These are phyloP conservation scores for Dactylonectria estremocensis DNA, from an alignment of 2,329 filamentous ascomycete genomes.

Conservation along the genomic window DNA sequence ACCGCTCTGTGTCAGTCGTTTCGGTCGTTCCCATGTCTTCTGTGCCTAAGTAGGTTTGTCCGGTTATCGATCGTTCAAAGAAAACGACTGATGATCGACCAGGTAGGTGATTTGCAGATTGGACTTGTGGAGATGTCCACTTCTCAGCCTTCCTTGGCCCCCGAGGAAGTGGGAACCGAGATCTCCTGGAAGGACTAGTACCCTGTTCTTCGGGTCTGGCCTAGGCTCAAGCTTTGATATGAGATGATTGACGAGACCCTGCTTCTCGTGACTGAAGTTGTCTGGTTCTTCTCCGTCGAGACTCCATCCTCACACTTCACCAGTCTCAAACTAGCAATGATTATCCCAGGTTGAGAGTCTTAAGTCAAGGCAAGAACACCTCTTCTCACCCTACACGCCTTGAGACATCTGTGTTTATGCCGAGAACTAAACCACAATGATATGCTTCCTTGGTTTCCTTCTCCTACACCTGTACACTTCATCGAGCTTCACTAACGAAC, in stretches of 20 bases:
- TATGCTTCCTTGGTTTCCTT: background rate
- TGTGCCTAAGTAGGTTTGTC: too few species aligned
- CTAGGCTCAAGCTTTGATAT: background rate
- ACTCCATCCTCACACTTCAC: background rate
- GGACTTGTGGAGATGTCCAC: background rate
- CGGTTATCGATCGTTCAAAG: too few species aligned
- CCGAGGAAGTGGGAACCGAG: background rate
- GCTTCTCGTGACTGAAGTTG: background rate
- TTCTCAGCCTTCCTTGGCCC: background rate
- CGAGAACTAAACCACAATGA: slow-evolving; percentile 1
- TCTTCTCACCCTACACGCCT: background rate
- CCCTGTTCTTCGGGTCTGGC: slow-evolving; percentile 3
- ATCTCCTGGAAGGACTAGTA: background rate
- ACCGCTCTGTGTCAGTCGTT: background rate
- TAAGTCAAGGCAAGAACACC: background rate
- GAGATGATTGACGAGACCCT: background rate
- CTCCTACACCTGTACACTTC: background rate
- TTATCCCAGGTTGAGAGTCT: background rate
- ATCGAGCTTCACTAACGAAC: slow-evolving; percentile 4
- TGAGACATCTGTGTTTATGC: background rate
- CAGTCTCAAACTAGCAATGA: slow-evolving; percentile 12
- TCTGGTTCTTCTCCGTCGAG: background rate
- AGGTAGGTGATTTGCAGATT: background rate
- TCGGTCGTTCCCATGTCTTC: background rate
- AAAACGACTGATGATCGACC: background rate